These are phyloP conservation scores for Sugiyamaella qingdaonensis DNA, from an alignment of 805 yeast genomes.

Conservation along the genomic window DNA sequence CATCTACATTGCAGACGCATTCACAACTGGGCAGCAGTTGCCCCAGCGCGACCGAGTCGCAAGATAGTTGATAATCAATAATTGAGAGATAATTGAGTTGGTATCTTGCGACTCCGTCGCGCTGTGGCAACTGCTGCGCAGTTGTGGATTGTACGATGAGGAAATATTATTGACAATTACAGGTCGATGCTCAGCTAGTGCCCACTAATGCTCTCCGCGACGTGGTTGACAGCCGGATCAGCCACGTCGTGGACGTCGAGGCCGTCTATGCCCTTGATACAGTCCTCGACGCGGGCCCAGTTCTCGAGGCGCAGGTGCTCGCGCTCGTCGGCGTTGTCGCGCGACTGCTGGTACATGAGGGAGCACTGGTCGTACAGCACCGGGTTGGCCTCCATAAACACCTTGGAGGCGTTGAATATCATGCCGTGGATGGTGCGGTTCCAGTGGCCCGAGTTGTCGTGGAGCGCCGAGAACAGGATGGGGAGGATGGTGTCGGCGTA, in stretches of 20 bases:
- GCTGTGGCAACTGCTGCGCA: no score
- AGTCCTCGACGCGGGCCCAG: constrained; percentile 58
- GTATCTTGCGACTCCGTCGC: no score
- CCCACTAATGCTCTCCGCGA: neutral
- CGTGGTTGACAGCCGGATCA: neutral
- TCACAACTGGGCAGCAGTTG: no score
- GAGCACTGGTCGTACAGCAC: constrained; percentile 89
- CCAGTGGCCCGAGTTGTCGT: constrained; percentile 88
- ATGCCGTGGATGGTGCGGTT: constrained; percentile 87
- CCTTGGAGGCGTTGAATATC: constrained; percentile 86
- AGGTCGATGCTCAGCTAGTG: neutral
- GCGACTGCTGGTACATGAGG: constrained; percentile 73
- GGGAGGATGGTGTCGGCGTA: constrained; percentile 86
- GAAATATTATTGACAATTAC: neutral
- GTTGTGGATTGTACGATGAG: no score
- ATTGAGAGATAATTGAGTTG: no score
- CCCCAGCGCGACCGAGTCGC: no score
- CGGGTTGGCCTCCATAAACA: constrained; percentile 90
- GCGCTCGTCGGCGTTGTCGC: constrained; percentile 64
- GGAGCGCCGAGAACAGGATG: constrained; percentile 82
- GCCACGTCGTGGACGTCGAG: neutral
- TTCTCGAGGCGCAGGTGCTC: constrained; percentile 53
- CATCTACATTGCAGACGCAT: neutral
- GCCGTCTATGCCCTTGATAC: constrained; percentile 33
- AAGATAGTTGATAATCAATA: no score